Evolutionary conservation across 2,329 filamentous ascomycete species (phyloP), one percentile per base, ranked within the genome.

Genomic region (Diaporthe nobilis): DNA sequence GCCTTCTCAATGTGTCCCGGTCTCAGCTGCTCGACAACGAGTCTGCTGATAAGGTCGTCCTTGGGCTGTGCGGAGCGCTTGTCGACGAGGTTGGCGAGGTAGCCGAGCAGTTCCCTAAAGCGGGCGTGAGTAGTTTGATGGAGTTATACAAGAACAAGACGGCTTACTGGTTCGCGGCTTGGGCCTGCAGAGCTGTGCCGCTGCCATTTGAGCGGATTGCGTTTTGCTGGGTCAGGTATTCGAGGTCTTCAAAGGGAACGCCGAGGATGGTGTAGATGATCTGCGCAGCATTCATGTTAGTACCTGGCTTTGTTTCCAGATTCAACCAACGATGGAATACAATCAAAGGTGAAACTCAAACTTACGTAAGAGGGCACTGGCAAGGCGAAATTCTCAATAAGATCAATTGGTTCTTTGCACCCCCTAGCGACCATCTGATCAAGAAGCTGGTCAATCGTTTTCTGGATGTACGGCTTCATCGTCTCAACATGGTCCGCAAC

Each of bases 191-290:
- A 0, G 87, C 86, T 0, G 86, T 89, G 2, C 83, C 83, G 49
- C 86, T 88, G 1, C 87, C 87, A 60, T 87, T 88, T 47, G 82
- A 86, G 1, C 87, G 84, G 67, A 88, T 84, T 1, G 86, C 85
- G 51, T 85, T 86, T 76, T 87, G 85, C n/a, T 84, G 79, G 0
- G 86, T 88, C 22, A 88, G 81, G 55, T 84, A 86, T n/a, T 83
- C 82, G 20, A 88, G 82, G 67, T 88, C 87, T 8, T 85, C 82
- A 65, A 87, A 85, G 0, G 87, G 86, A 4, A 88, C 85, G 5
- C 87, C 87, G 4, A 89, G 84, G 37, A 89, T 86, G 17, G 84
- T 85, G 79, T 89, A 89, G 74, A 88, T 88, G 75, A 87, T 87
- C 44, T 49, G 44, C 20, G 2, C 44, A 20, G 44, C 44, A 49